Base-by-base conservation (phyloP, 768 basidiomycete genomes). In the Serendipita sp. region DNA sequence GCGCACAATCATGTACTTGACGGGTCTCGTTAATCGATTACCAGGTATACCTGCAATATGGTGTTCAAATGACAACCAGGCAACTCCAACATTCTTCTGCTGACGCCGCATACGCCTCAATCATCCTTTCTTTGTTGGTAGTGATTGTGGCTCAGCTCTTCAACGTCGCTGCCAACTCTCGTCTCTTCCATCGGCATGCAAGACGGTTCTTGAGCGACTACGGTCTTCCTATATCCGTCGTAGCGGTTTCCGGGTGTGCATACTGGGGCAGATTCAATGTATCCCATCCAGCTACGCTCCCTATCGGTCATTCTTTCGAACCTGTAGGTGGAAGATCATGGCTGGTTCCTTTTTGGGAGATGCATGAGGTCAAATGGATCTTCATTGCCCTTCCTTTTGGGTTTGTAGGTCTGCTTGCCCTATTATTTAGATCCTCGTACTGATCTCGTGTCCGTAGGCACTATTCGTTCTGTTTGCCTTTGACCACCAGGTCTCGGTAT, bases 391-490 rank as follows among this genome's bases (percentile, higher is more conserved):
- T 93, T 47, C 93, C 92, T 0, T 96, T 96, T 70, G 94, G 93
- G 2, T 73, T 93, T 46, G 77, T 92, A 28, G 32, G 56, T 30
- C 23, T 28, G 11, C 56, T 13, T 7, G 5, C 13, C 32, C 56
- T 36, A 11, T 60, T 8, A 51, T 18, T 7, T 51, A 8, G 56
- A 10, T 23, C 10, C 35, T 8, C 11, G 23, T 16, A 8, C 35
- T 60, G 8, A 36, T 28, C n/a, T 11, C 10, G 23, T 1, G 1
- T 36, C 8, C 32, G 34, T 35, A 60, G 56, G 35, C 35, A 23
- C 77, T 98, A 3, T 96, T 89, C 83, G 81, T 95, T 28, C 75
- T 96, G 48, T 95, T 97, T 76, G 93, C 93, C 78, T 96, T 96
- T 69, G 92, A 97, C 68, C 89, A 93, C 68, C 94, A 94, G 69